phyloP scores from a whole-genome alignment of 2,329 filamentous ascomycete species.

The Didymella keratinophila region DNA sequence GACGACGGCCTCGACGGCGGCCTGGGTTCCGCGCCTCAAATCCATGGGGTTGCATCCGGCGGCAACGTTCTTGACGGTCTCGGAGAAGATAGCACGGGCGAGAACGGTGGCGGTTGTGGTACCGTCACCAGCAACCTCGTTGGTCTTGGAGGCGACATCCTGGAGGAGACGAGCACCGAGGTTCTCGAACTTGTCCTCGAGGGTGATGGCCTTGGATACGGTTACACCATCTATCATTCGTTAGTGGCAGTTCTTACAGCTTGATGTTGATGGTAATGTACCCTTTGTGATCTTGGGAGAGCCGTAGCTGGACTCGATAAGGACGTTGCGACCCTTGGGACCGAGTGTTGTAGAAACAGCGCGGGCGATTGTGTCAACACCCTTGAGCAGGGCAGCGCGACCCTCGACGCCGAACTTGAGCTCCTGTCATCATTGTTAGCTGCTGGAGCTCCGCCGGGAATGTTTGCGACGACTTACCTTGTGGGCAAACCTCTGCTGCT shows the following conservation, averaged over 20 bases:
- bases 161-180: conserved; percentile 95
- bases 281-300: conserved; percentile 99
- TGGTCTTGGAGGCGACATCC: conserved; percentile 99
- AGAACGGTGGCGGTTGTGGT: conserved; percentile 98
- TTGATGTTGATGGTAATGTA: conserved; percentile 51
- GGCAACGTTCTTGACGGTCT: conserved; percentile 99
- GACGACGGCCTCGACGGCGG: conserved; percentile 92
- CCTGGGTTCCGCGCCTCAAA: conserved; percentile 94
- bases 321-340: conserved; percentile 96
- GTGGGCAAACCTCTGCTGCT: conserved; percentile 96
- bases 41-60: conserved; percentile 99
- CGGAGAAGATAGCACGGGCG: conserved; percentile 97
- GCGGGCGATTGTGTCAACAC: conserved; percentile 96
- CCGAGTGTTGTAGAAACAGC: conserved; percentile 96
- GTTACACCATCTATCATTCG: conserved; percentile 58
- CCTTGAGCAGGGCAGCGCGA: conserved; percentile 84
- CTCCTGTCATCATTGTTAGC: conserved; percentile 66
- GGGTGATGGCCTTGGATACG: conserved; percentile 77
- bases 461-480: conserved; percentile 70
- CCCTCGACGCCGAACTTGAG: conserved; percentile 98
- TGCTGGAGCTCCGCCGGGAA: background rate
- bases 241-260: conserved; percentile 23
- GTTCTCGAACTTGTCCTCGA: conserved; percentile 99
- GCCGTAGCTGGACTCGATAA: conserved; percentile 98
- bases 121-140: conserved; percentile 98